Conservation (phyloP, 441 rosid genomes). For the Daphne laureola region DNA sequence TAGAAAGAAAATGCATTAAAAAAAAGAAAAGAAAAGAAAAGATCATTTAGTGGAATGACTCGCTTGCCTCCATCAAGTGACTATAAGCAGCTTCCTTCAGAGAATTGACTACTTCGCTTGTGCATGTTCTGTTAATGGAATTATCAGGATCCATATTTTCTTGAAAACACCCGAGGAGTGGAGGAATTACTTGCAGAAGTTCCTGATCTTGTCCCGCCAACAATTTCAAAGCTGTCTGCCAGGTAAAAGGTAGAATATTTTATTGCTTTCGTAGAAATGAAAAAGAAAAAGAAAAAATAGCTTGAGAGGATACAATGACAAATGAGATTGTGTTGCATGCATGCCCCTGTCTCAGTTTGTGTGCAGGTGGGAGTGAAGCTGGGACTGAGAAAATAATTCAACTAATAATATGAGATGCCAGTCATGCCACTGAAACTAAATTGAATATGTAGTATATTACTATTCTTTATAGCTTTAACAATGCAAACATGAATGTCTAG, state of each 20-base stretch:
- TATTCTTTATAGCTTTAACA: no score
- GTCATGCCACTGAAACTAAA: not conserved
- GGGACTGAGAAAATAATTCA: no score
- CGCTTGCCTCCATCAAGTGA: slow-evolving; percentile 78
- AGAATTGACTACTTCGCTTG: slow-evolving; percentile 33
- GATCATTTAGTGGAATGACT: slow-evolving; percentile 3
- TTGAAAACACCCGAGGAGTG: slow-evolving; percentile 50
- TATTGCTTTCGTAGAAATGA: not conserved
- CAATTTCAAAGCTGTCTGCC: slow-evolving; percentile 70
- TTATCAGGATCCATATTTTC: slow-evolving; percentile 32
- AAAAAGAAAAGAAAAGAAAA: no score
- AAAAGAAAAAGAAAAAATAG: not conserved
- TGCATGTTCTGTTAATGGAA: slow-evolving; percentile 28
- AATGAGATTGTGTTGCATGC: not conserved
- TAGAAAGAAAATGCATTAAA: not conserved
- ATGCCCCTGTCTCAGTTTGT: no score
- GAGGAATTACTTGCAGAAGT: slow-evolving; percentile 52
- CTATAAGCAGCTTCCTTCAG: slow-evolving; percentile 81
- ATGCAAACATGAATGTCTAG: no score
- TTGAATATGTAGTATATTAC: not conserved
- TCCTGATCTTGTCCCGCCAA: slow-evolving; percentile 53
- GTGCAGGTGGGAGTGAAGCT: not conserved
- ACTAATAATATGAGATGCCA: no score
- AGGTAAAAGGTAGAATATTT: slow-evolving; percentile 17
- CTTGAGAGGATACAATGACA: not conserved